These are phyloP conservation scores for Ophiostoma sp. DNA, from an alignment of 2,329 filamentous ascomycete genomes.

Conservation along the genomic window DNA sequence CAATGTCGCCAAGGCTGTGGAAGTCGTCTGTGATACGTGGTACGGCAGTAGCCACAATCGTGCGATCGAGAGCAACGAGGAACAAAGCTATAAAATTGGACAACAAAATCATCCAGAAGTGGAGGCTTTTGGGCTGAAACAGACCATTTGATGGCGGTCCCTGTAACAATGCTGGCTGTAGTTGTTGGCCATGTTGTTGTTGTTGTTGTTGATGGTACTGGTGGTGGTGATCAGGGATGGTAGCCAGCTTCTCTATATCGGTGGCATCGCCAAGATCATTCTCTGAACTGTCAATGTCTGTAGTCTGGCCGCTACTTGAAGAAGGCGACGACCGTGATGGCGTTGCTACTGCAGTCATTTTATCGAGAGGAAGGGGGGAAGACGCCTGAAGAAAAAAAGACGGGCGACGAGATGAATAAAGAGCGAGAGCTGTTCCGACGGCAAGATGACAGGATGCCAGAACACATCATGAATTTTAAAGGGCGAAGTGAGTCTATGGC, in stretches of 20 bases:
- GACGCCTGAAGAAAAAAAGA: background rate
- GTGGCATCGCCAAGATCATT: background rate
- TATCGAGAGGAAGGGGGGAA: background rate
- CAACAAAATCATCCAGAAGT: slow-evolving; percentile 51
- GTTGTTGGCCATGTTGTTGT: background rate
- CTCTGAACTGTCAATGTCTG: background rate
- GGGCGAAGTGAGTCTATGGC: no score
- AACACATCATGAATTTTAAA: no score
- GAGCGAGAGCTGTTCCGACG: no score
- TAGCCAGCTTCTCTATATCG: background rate
- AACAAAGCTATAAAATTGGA: slow-evolving; percentile 38
- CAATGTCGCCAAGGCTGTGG: slow-evolving; percentile 24
- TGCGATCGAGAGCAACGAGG: slow-evolving; percentile 36
- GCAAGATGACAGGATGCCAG: no score
- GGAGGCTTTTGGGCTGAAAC: slow-evolving; percentile 31
- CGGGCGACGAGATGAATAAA: background rate
- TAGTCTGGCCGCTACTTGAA: background rate
- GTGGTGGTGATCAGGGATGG: background rate
- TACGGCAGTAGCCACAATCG: slow-evolving; percentile 29
- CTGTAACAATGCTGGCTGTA: background rate
- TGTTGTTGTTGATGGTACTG: background rate
- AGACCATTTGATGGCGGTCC: background rate
- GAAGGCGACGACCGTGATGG: background rate
- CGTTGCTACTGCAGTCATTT: background rate
- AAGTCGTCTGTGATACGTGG: slow-evolving; percentile 26